Evolutionary conservation across 2,329 filamentous ascomycete genomes (phyloP).

Genomic region (Penicillium frequentans): DNA sequence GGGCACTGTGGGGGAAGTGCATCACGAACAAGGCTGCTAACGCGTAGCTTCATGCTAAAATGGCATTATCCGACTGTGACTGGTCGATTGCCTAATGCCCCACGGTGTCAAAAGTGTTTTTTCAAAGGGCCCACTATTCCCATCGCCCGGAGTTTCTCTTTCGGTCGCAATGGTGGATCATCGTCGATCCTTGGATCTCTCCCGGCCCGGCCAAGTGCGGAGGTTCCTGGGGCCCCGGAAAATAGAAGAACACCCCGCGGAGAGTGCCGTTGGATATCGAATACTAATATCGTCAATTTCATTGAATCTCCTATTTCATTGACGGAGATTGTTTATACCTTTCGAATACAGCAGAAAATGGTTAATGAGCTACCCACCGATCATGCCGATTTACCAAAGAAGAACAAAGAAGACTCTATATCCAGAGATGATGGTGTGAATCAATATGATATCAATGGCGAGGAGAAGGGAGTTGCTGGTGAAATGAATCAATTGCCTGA

Average conservation of each 20-base stretch:
- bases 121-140: background rate
- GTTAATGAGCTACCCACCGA: background rate
- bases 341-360: background rate
- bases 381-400: background rate
- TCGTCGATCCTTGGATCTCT: background rate
- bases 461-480: constrained; percentile 3
- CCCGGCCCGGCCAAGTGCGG: constrained; percentile 6
- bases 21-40: background rate
- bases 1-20: background rate
- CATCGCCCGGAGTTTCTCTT: constrained; percentile 5
- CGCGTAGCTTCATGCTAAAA: background rate
- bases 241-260: background rate
- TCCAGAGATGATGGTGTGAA: background rate
- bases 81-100: background rate
- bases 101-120: background rate
- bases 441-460: constrained; percentile 1
- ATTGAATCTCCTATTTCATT: background rate
- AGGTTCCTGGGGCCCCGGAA: constrained; percentile 3
- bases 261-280: background rate
- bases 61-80: background rate
- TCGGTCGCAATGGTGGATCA: constrained; percentile 1
- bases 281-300: background rate
- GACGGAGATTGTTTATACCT: background rate
- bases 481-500: constrained; percentile 6
- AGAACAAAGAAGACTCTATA: background rate